Percentiles rank a stretch among this genome's conserved stretches.
Conservation (phyloP, 192 early-diverging fungal species). For the Coemansia sp. region DNA sequence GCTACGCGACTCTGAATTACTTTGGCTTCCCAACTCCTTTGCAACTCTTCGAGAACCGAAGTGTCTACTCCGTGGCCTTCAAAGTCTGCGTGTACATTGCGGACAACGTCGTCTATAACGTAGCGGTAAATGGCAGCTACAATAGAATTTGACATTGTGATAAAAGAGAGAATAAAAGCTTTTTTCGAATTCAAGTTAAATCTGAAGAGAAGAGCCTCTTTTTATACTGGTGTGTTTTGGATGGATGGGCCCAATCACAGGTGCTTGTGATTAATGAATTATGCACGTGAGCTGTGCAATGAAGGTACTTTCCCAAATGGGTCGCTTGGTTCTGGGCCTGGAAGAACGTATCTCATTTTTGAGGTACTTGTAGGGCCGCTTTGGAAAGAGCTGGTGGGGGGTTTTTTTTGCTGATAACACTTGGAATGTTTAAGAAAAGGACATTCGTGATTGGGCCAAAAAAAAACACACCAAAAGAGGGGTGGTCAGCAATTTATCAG, state of each 20-base stretch:
- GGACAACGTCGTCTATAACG: constrained; percentile 94
- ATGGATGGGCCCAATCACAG: neutral
- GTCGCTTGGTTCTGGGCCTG: neutral
- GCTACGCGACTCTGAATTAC: constrained; percentile 58
- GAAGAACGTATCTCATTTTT: neutral
- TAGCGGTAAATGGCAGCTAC: constrained; percentile 71
- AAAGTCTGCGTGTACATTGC: constrained; percentile 83
- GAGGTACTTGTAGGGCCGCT: neutral
- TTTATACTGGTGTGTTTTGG: neutral
- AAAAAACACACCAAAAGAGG: neutral
- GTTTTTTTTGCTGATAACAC: neutral
- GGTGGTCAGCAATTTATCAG: neutral
- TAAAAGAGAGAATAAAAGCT: neutral
- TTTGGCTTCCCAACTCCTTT: constrained; percentile 69
- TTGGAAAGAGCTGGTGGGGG: neutral
- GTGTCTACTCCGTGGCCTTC: constrained; percentile 89
- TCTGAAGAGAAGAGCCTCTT: neutral
- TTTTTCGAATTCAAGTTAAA: neutral
- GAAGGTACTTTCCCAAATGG: neutral
- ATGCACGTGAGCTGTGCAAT: neutral
- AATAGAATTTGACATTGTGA: constrained; percentile 52
- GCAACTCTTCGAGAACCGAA: constrained; percentile 81
- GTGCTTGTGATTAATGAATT: neutral
- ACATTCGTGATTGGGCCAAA: neutral
- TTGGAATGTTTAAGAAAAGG: neutral